Evolutionary conservation across 208 protist genomes (phyloP), one percentile per base, ranked within the genome.

Genomic region (Acanthamoeba castellanii): DNA sequence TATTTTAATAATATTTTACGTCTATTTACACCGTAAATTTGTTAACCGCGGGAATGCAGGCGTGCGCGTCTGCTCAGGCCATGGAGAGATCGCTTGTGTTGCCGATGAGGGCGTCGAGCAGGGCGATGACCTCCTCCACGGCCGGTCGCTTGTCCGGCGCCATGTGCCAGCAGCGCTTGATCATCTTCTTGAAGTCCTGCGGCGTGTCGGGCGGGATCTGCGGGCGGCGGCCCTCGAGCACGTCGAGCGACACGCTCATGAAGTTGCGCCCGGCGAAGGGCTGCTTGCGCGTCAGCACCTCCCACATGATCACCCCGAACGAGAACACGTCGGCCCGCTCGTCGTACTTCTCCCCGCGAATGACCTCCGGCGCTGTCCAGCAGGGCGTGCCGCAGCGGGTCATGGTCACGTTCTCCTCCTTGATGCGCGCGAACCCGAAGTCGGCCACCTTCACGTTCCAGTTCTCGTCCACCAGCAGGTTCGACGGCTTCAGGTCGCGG

Each of bases 391-490:
- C 81, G 55, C 81, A 66, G 11, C 55, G 45, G 42, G 81, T 89
- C 81, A 89, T 89, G 45, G 81, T 89, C 50, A 64, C 81, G 34
- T 89, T 57, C 45, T 57, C 81, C 34, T 89, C 81, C 47, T 89
- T 89, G 45, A 89, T 89, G 50, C 81, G 45, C 1, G 81, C 81
- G 20, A 89, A 89, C 0, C 81, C 81, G 22, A 89, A 89, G 55
- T 89, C 81, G 45, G 42, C 55, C 34, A 89, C 81, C 55, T 89
- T 89, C 45, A 89, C 81, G 55, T 89, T 89, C 81, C 81, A 89
- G 81, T 89, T 89, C 81, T 89, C 50, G n/a, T 89, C 81, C 2
- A 89, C 81, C 2, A 89, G 81, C 81, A 89, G 30, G n/a, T 89
- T 89, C 8, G 81, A 89, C 3, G 81, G 81, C 81, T 89, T 89